Conservation (phyloP, 202 grass and related monocot species). For the Hordeum pubiflorum region DNA sequence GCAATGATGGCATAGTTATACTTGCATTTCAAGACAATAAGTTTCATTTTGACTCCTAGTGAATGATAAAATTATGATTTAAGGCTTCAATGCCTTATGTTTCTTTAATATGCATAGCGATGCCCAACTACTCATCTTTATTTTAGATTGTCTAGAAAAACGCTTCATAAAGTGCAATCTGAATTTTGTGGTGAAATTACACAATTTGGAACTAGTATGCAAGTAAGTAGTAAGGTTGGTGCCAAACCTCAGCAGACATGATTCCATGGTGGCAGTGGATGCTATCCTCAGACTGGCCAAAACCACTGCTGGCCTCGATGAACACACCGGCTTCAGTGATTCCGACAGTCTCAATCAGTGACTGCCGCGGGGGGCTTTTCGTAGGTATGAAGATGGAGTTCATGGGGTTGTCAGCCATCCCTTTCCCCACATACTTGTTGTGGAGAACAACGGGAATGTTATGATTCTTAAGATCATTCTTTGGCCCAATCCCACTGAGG, state of each 20-base stretch:
- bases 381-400: constrained; percentile 97
- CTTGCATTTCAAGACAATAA: constrained; percentile 1
- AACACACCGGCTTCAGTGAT: constrained; percentile 85
- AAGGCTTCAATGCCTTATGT: neutral
- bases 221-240: constrained; percentile 1
- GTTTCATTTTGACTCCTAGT: neutral
- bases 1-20: neutral
- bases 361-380: constrained; percentile 70
- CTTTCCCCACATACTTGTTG: constrained; percentile 76
- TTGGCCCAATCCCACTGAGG: constrained; percentile 85
- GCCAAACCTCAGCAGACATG: constrained; percentile 83
- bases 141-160: neutral
- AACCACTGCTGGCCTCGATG: constrained; percentile 97
- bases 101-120: neutral
- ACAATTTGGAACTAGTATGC: constrained; percentile 8
- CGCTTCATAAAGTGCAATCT: constrained; percentile 12
- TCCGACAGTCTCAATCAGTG: constrained; percentile 91
- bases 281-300: constrained; percentile 81
- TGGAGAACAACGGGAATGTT: constrained; percentile 62
- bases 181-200: constrained; percentile 6
- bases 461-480: constrained; percentile 67
- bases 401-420: constrained; percentile 98
- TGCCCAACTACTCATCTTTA: neutral
- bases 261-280: constrained; percentile 94
- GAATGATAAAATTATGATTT: neutral